phyloP scores from a whole-genome alignment of 2,329 filamentous ascomycete genomes.

The Westerdykella ornata region DNA sequence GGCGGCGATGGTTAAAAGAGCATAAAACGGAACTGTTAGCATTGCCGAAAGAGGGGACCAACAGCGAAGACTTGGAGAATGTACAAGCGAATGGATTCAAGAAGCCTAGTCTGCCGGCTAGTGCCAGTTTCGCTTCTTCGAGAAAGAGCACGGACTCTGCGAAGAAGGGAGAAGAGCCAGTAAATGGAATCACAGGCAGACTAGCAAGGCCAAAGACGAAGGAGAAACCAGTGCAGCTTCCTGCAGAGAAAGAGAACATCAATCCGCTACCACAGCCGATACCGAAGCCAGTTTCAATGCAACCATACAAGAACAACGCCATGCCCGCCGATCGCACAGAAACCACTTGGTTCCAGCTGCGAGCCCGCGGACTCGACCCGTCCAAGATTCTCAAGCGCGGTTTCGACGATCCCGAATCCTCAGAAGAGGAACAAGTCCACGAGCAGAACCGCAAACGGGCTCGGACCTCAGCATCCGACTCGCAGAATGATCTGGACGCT shows the following conservation, averaged over 20 bases:
- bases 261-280: no score
- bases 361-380: conserved; percentile 43
- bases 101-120: conserved; percentile 13
- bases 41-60: not conserved
- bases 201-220: not conserved
- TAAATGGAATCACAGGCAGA: no score
- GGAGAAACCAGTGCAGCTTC: not conserved
- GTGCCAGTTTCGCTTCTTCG: conserved; percentile 7
- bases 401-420: conserved; percentile 19
- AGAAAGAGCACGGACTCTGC: no score
- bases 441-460: conserved; percentile 19
- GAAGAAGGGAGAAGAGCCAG: no score
- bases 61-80: not conserved
- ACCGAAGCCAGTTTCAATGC: no score
- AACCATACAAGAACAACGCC: no score
- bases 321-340: conserved; percentile 37
- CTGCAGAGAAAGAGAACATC: no score
- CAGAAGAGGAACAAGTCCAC: conserved; percentile 15
- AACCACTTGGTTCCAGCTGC: conserved; percentile 47
- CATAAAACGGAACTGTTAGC: conserved; percentile 6
- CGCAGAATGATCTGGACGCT: not conserved
- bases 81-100: conserved; percentile 7
- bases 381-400: conserved; percentile 28
- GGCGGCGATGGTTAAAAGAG: conserved; percentile 22
- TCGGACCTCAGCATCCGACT: conserved; percentile 8